Percentiles rank a stretch among this genome's conserved stretches.
phyloP scores from a whole-genome alignment of 805 yeast species.

The Hanseniaspora taiwanica region DNA sequence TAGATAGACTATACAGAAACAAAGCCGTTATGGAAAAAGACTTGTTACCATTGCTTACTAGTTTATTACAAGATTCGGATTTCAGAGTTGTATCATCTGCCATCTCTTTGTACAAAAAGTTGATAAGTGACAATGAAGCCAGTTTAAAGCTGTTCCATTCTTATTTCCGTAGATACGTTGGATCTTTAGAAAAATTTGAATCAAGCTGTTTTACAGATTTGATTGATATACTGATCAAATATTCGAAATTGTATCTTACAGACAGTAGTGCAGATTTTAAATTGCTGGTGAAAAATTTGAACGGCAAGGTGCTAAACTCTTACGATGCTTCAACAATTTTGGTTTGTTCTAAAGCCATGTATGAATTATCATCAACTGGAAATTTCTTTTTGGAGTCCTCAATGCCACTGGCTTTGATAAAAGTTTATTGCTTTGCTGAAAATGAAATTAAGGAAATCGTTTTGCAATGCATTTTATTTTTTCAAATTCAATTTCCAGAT shows the following conservation, averaged over 20 bases:
- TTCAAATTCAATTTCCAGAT: constrained; percentile 22
- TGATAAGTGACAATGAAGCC: constrained; percentile 31
- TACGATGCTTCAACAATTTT: constrained; percentile 48
- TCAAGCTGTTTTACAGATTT: constrained; percentile 55
- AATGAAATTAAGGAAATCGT: constrained; percentile 26
- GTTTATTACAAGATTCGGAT: constrained; percentile 52
- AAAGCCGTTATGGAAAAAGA: constrained; percentile 25
- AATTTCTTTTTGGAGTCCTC: constrained; percentile 33
- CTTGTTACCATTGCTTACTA: constrained; percentile 34
- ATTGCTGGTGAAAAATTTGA: constrained; percentile 37
- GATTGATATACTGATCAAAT: constrained; percentile 52
- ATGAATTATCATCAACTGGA: constrained; percentile 43
- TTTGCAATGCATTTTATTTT: constrained; percentile 33
- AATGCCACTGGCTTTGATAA: constrained; percentile 38
- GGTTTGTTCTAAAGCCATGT: constrained; percentile 42
- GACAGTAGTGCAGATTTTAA: constrained; percentile 34
- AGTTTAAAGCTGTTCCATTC: constrained; percentile 59
- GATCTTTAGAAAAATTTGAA: constrained; percentile 39
- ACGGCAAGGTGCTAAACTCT: constrained; percentile 32
- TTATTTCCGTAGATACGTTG: constrained; percentile 46
- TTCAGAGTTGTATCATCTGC: constrained; percentile 60
- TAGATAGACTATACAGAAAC: constrained; percentile 44
- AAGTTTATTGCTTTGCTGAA: constrained; percentile 26
- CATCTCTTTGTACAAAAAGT: constrained; percentile 38
- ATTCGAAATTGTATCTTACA: constrained; percentile 43